These are phyloP conservation scores for Aspergillus tanneri DNA, from an alignment of 2,329 filamentous ascomycete species.

Conservation along the genomic window DNA sequence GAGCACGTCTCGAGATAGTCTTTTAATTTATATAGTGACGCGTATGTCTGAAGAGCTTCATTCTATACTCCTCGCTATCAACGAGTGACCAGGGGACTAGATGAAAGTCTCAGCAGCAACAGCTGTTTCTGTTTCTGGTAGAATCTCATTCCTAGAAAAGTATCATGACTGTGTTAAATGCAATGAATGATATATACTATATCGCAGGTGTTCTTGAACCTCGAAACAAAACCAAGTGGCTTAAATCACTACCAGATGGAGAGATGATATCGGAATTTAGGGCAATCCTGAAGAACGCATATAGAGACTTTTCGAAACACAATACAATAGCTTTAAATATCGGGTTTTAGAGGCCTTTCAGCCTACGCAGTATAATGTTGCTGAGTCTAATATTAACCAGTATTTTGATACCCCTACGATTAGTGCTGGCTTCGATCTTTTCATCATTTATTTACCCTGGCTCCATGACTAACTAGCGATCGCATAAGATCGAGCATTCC, in stretches of 20 bases:
- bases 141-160: background rate
- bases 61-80: background rate
- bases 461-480: background rate
- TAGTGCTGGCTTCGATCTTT: background rate
- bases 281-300: background rate
- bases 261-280: background rate
- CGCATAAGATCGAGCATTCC: conserved; percentile 6
- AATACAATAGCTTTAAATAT: background rate
- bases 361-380: background rate
- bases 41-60: background rate
- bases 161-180: background rate
- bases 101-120: background rate
- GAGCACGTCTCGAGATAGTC: background rate
- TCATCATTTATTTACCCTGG: conserved; percentile 1
- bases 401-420: background rate
- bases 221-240: background rate
- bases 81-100: background rate
- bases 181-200: background rate
- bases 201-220: background rate
- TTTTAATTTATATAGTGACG: background rate
- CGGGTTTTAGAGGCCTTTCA: background rate
- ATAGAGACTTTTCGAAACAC: background rate
- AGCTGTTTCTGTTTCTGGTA: background rate
- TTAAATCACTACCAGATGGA: background rate
- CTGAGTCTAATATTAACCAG: background rate